Evolutionary conservation across 805 yeast species (phyloP).

Genomic region (Nakazawaea ishiwadae): DNA sequence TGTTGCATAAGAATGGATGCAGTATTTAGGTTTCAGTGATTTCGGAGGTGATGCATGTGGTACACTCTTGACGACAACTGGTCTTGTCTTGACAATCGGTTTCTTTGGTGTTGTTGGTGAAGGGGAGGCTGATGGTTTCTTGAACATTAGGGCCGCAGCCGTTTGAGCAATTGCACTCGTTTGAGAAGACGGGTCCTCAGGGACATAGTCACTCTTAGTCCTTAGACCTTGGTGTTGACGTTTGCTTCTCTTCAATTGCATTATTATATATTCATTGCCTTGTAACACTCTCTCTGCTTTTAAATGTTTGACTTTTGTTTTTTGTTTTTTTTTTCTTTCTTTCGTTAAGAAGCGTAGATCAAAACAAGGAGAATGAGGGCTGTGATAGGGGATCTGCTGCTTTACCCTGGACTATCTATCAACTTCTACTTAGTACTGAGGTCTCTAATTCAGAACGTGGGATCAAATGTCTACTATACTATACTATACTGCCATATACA

Average conservation of each 20-base stretch:
- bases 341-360: too few species aligned
- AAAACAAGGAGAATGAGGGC: too few species aligned
- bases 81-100: conserved; percentile 7
- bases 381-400: too few species aligned
- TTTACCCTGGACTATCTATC: too few species aligned
- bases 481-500: too few species aligned
- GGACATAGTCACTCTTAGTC: conserved; percentile 9
- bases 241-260: conserved; percentile 1
- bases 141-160: conserved; percentile 22
- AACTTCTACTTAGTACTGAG: too few species aligned
- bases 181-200: not conserved
- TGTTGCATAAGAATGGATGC: conserved; percentile 11
- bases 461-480: too few species aligned
- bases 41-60: not conserved
- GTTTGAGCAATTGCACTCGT: conserved; percentile 7
- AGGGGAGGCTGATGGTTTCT: conserved; percentile 10
- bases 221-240: conserved; percentile 6
- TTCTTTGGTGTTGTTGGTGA: conserved; percentile 10
- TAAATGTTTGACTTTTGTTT: too few species aligned
- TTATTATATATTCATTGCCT: too few species aligned
- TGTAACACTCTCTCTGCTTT: not conserved
- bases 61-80: not conserved
- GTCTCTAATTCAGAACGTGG: too few species aligned
- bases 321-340: too few species aligned
- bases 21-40: conserved; percentile 4